phyloP scores from a whole-genome alignment of 2,329 filamentous ascomycete genomes.

The Nemania sp. region DNA sequence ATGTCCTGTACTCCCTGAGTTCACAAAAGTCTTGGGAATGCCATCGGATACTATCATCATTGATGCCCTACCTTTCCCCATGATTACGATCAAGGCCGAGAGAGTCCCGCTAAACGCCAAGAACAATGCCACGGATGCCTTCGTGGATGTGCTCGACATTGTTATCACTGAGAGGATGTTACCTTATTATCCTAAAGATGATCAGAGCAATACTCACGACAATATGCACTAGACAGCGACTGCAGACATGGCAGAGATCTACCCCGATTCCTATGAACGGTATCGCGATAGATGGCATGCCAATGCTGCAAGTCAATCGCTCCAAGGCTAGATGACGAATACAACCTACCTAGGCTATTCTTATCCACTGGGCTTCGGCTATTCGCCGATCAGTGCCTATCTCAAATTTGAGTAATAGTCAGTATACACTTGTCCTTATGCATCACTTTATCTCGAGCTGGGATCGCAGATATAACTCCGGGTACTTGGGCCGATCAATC shows the following conservation, averaged over 20 bases:
- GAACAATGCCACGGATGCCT: neutral
- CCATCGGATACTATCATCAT: neutral
- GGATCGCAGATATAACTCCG: neutral
- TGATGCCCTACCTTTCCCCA: constrained; percentile 6
- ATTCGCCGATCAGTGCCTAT: constrained; percentile 1
- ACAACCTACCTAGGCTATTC: too few species aligned
- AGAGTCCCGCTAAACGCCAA: neutral
- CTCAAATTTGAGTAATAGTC: too few species aligned
- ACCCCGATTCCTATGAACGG: neutral
- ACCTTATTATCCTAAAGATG: neutral
- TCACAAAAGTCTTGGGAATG: neutral
- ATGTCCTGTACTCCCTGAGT: neutral
- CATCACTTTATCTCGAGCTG: too few species aligned
- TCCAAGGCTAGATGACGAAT: neutral
- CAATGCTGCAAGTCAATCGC: neutral
- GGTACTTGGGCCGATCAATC: neutral
- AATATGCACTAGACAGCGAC: neutral
- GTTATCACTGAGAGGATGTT: neutral
- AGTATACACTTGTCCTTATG: too few species aligned
- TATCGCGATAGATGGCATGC: neutral
- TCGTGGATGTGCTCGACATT: constrained; percentile 3
- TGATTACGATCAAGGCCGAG: constrained; percentile 7
- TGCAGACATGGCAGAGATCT: neutral
- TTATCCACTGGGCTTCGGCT: too few species aligned
- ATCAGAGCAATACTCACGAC: neutral